Percentiles rank a stretch among this genome's conserved stretches.
Evolutionary conservation across 148 eudicot species (phyloP).

Genomic region (Rhododendron ovatum): DNA sequence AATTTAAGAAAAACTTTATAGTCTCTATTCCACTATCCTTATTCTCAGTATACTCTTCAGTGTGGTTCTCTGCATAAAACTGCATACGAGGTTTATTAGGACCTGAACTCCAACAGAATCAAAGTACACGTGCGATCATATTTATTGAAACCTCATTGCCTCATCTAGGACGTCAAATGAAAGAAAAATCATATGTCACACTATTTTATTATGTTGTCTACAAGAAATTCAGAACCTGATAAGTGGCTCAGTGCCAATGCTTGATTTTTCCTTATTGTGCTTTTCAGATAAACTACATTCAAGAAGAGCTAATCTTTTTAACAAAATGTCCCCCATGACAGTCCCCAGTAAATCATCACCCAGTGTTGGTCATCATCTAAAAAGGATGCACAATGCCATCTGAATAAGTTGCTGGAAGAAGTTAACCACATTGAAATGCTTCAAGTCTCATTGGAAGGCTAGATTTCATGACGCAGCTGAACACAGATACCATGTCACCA

Average conservation of each 20-base stretch:
- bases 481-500: too few species aligned
- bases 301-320: neutral
- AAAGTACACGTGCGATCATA: neutral
- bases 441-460: too few species aligned
- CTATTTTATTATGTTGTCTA: neutral
- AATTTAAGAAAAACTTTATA: slow-evolving; percentile 61
- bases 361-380: neutral
- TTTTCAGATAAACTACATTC: neutral
- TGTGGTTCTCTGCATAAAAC: slow-evolving; percentile 56
- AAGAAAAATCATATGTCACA: neutral
- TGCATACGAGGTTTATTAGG: slow-evolving; percentile 27
- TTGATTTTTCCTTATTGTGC: neutral
- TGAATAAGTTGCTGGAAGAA: neutral
- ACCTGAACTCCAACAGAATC: neutral
- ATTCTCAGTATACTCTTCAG: slow-evolving; percentile 33
- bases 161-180: neutral
- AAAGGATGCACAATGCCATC: neutral
- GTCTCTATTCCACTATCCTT: slow-evolving; percentile 56
- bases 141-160: neutral
- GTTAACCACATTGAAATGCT: neutral
- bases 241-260: neutral
- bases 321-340: neutral
- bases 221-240: neutral
- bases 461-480: too few species aligned
- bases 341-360: neutral